phyloP scores from a whole-genome alignment of 164 flowering plant species.

The Buxus sempervirens region DNA sequence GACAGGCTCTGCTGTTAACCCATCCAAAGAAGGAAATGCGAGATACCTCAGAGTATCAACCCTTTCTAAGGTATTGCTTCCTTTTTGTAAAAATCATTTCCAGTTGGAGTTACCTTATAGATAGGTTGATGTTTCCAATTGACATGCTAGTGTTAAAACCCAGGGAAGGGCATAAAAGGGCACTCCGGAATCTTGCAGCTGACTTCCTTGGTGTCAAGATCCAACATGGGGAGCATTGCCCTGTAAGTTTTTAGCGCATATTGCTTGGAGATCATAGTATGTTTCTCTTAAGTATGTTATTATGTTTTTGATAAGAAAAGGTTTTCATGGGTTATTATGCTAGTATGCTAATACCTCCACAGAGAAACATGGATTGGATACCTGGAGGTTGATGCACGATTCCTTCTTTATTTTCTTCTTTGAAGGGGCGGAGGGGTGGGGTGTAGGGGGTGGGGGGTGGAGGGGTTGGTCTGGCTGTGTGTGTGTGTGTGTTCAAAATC shows the following conservation, averaged over 20 bases:
- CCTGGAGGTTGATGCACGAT: background rate
- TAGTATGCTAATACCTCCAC: too few relatives aligned
- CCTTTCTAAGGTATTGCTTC: slow-evolving; percentile 53
- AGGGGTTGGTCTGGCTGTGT: too few relatives aligned
- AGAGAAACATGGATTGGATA: background rate
- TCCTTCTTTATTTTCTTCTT: too few relatives aligned
- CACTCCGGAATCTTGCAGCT: slow-evolving; percentile 70
- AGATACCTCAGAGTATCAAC: slow-evolving; percentile 76
- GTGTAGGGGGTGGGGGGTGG: too few relatives aligned
- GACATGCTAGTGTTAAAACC: slow-evolving; percentile 5
- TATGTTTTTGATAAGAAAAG: too few relatives aligned
- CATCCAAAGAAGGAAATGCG: slow-evolving; percentile 83
- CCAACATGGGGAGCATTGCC: slow-evolving; percentile 88
- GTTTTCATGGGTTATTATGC: too few relatives aligned
- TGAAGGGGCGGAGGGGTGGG: too few relatives aligned
- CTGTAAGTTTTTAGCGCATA: slow-evolving; percentile 43
- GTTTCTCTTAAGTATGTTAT: too few relatives aligned
- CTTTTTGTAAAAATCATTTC: background rate
- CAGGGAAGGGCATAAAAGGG: slow-evolving; percentile 64
- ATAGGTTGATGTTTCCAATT: background rate
- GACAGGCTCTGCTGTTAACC: slow-evolving; percentile 69
- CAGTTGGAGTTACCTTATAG: background rate
- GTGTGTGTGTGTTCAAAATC: too few relatives aligned
- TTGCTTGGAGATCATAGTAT: too few relatives aligned
- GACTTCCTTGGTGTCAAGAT: slow-evolving; percentile 72